A percentile compares a stretch with the other conserved stretches of the same genome.
These are phyloP conservation scores for Rhizopogon vesiculosus DNA, from an alignment of 768 basidiomycete species.

Conservation along the genomic window DNA sequence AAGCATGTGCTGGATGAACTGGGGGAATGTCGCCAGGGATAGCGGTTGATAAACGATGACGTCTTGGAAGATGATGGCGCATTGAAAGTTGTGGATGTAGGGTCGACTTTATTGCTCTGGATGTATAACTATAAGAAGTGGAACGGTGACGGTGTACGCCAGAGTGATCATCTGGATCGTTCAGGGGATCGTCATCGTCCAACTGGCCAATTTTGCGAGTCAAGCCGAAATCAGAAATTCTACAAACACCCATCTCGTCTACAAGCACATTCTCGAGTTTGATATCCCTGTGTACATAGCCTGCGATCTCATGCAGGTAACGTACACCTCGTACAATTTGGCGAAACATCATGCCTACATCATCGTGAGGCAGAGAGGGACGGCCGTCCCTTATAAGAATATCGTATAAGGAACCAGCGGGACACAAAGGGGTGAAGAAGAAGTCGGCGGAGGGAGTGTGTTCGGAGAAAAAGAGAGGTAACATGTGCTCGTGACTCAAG, in stretches of 20 bases:
- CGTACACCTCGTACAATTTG: constrained; percentile 80
- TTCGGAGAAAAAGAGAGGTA: constrained; percentile 70
- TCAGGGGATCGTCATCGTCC: constrained; percentile 30
- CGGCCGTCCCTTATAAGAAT: constrained; percentile 69
- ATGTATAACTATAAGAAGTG: constrained; percentile 18
- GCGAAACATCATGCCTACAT: constrained; percentile 79
- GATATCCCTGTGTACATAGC: constrained; percentile 87
- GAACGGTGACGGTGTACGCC: constrained; percentile 21
- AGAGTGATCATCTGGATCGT: constrained; percentile 7
- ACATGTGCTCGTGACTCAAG: constrained; percentile 79
- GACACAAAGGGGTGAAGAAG: constrained; percentile 81
- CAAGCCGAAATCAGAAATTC: constrained; percentile 84
- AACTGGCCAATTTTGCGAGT: constrained; percentile 57
- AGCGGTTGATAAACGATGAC: constrained; percentile 46
- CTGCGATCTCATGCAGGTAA: constrained; percentile 75
- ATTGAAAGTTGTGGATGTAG: constrained; percentile 11
- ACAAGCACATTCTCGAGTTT: constrained; percentile 97
- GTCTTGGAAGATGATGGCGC: constrained; percentile 37
- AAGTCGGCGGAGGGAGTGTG: constrained; percentile 64
- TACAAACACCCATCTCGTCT: constrained; percentile 84
- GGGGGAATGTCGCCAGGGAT: constrained; percentile 25
- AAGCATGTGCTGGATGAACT: constrained; percentile 31
- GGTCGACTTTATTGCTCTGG: constrained; percentile 19
- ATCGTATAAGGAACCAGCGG: constrained; percentile 81
- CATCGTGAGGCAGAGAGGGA: constrained; percentile 69